These are phyloP conservation scores for Perkinsus marinus DNA, from an alignment of 169 alveolate species.

Conservation along the genomic window DNA sequence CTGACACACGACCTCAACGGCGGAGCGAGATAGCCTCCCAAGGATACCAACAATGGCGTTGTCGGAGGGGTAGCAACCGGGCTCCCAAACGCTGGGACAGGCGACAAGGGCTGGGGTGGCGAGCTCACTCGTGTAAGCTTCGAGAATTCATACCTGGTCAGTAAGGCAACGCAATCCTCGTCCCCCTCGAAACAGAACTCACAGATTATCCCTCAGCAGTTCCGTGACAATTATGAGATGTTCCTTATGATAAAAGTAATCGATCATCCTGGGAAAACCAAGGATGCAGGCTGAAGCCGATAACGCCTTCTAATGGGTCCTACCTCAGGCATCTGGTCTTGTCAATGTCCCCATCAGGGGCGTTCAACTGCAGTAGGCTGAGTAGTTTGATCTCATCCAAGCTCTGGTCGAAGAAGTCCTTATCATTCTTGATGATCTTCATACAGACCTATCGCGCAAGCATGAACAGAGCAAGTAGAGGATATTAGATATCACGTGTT, in stretches of 20 bases:
- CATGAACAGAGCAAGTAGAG: background rate
- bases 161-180: conserved; percentile 34
- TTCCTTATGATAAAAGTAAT: conserved; percentile 78
- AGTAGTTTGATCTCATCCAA: conserved; percentile 72
- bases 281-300: conserved; percentile 14
- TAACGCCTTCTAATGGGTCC: background rate
- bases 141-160: conserved; percentile 8
- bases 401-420: conserved; percentile 75
- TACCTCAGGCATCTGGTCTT: conserved; percentile 43
- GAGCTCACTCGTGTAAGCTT: background rate
- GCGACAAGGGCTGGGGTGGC: background rate
- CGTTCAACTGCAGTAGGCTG: conserved; percentile 53
- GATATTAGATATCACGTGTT: background rate
- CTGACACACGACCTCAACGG: background rate
- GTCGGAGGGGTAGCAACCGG: background rate
- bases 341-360: conserved; percentile 62
- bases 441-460: conserved; percentile 47
- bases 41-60: background rate
- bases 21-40: background rate
- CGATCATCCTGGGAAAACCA: conserved; percentile 36
- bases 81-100: background rate
- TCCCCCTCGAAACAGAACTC: conserved; percentile 35
- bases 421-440: conserved; percentile 81
- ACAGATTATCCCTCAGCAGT: conserved; percentile 69
- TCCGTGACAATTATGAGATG: conserved; percentile 87